Evolutionary conservation across 2,329 filamentous ascomycete genomes (phyloP), one percentile per base, ranked within the genome.

Genomic region (Diplocarpon rosae): DNA sequence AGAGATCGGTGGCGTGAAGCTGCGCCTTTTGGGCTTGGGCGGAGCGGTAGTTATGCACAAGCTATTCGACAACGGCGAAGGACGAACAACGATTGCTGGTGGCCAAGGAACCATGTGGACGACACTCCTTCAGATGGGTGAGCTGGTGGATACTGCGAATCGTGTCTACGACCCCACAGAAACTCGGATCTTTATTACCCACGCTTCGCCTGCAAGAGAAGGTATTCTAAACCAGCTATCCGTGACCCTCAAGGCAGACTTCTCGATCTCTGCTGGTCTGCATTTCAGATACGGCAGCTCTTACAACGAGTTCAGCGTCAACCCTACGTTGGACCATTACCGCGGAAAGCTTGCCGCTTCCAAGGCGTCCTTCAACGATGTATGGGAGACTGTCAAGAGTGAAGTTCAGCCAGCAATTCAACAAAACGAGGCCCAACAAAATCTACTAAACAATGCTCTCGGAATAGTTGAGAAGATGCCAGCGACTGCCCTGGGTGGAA

Each of bases 21-120:
- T 98, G 53, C 85, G 92, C 59, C 75, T 98, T 39, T 77, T 98
- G 27, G 92, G 92, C 51, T 74, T 98, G 29, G 92, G 92, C 53
- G 92, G 92, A 58, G 92, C 92, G 6, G 90, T 98, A 5, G 92
- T 98, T 48, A 98, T 98, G 88, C 92, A 98, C 74, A 98, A 98
- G 73, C 78, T 98, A 14, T 98, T 98, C 61, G 92, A 98, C 65
- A 98, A 98, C 56, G 92, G 92, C 43, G 92, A 98, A 62, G 92
- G 92, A 49, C 82, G 90, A 65, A 98, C 92, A 40, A 98, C 93
- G 1, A 98, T 98, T 65, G 92, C 92, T 16, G 92, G 92, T 62
- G 92, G 92, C 15, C 92, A 98, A 65, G 92, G 92, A 50, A 98
- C 92, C 37, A 98, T 98, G 92, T 98, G 92, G 92, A 98, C 92